Conservation (phyloP, 371 early-diverging fungal genomes). For the Mortierella polycephala region DNA sequence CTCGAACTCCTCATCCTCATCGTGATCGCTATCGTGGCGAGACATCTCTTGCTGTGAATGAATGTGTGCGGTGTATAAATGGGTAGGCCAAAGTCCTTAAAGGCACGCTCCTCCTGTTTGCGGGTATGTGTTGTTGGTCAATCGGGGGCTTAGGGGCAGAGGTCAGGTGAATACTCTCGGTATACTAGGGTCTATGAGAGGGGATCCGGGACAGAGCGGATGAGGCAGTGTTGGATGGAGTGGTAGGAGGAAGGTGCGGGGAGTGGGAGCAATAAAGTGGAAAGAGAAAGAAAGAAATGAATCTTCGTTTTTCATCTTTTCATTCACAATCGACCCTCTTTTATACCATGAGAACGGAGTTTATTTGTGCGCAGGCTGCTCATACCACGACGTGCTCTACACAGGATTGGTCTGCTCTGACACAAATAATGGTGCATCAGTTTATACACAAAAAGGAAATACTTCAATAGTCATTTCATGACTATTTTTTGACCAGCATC, state of each 20-base stretch:
- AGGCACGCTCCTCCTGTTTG: too few species aligned
- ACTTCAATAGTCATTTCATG: too few species aligned
- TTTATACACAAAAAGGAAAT: too few species aligned
- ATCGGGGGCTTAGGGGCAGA: too few species aligned
- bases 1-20: slow-evolving; percentile 76
- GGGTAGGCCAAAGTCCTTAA: too few species aligned
- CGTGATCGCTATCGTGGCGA: slow-evolving; percentile 55
- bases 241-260: slow-evolving; percentile 15
- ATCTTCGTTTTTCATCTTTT: slow-evolving; percentile 6
- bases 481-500: too few species aligned
- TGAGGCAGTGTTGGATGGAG: slow-evolving; percentile 1
- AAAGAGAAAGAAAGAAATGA: slow-evolving; percentile 34
- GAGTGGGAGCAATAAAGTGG: slow-evolving; percentile 18
- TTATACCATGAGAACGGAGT: slow-evolving; percentile 21
- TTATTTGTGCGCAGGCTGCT: too few species aligned
- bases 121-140: slow-evolving; percentile 1
- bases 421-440: too few species aligned
- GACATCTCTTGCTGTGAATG: slow-evolving; percentile 31
- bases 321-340: slow-evolving; percentile 11
- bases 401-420: too few species aligned
- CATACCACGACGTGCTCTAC: too few species aligned
- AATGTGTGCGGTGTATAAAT: too few species aligned
- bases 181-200: background rate
- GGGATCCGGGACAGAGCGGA: background rate
- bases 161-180: too few species aligned